phyloP scores from a whole-genome alignment of 306 rosid genomes.

The Ochetophila trinervis region DNA sequence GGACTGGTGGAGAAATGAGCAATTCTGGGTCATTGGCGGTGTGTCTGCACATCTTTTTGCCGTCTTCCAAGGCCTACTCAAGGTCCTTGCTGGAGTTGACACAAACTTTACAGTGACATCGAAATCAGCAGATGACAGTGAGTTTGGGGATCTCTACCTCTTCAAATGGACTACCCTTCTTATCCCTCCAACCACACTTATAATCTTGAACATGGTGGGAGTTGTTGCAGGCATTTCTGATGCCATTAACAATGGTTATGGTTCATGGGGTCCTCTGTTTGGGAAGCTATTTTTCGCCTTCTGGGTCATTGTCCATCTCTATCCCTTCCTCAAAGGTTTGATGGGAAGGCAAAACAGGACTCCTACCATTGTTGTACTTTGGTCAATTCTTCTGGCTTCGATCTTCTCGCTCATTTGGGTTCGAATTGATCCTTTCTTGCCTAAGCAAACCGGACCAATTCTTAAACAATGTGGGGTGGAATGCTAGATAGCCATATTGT shows the following conservation, averaged over 20 bases:
- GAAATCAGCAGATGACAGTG: conserved; percentile 51
- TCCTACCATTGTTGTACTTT: conserved; percentile 80
- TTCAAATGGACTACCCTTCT: conserved; percentile 92
- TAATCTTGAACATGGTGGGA: conserved; percentile 85
- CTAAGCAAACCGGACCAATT: conserved; percentile 76
- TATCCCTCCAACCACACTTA: conserved; percentile 85
- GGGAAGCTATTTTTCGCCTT: conserved; percentile 86
- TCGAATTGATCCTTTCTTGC: conserved; percentile 81
- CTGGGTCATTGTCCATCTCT: conserved; percentile 90
- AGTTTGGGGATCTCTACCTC: conserved; percentile 66
- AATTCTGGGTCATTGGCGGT: conserved; percentile 95
- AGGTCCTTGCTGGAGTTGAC: conserved; percentile 70
- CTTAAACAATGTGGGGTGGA: conserved; percentile 88
- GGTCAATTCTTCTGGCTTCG: conserved; percentile 75
- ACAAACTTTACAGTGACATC: conserved; percentile 56
- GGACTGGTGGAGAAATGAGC: conserved; percentile 94
- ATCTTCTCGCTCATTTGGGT: conserved; percentile 94
- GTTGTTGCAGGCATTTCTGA: conserved; percentile 94
- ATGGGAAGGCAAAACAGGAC: conserved; percentile 94
- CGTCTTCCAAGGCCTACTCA: conserved; percentile 87
- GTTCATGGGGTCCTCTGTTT: conserved; percentile 82
- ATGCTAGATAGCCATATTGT: conserved; percentile 41
- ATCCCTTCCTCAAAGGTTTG: conserved; percentile 95
- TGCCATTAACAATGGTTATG: conserved; percentile 87
- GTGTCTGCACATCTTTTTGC: conserved; percentile 93